A percentile compares a stretch with the other conserved stretches of the same genome.
These are phyloP conservation scores for Plasmodium yoelii DNA, from an alignment of 169 alveolate species.

Conservation along the genomic window DNA sequence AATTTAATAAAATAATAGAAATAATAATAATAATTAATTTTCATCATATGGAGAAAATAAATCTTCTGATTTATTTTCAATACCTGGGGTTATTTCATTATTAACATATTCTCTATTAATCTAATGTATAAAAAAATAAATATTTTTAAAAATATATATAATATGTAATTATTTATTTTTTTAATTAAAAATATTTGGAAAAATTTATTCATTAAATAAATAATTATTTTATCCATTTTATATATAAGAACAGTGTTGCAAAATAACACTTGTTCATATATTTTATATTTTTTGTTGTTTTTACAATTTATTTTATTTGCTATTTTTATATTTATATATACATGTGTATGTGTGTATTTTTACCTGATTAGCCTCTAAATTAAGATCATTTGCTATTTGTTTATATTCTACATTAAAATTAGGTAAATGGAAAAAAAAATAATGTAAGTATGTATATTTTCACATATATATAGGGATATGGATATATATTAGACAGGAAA, in stretches of 20 bases:
- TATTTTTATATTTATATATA: not conserved
- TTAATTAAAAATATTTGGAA: not conserved
- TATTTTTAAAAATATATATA: not conserved
- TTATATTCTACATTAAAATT: slow-evolving; percentile 36
- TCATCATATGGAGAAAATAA: slow-evolving; percentile 72
- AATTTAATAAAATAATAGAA: slow-evolving; percentile 2
- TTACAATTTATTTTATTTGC: not conserved
- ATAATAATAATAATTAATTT: slow-evolving; percentile 6
- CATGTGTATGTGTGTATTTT: not conserved
- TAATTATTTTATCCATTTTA: not conserved
- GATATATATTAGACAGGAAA: too few relatives aligned
- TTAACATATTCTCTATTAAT: slow-evolving; percentile 5
- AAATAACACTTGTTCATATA: not conserved
- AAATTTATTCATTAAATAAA: not conserved
- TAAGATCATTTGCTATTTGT: slow-evolving; percentile 35
- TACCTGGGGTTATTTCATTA: not conserved
- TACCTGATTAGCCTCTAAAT: slow-evolving; percentile 20
- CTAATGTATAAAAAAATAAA: slow-evolving; percentile 8
- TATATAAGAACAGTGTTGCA: not conserved
- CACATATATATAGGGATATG: not conserved
- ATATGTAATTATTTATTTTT: not conserved
- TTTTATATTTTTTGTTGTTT: not conserved
- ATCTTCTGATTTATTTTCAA: slow-evolving; percentile 25
- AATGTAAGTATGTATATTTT: not conserved
- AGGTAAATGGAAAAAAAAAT: not conserved